Evolutionary conservation across 345 rosid species (phyloP).

Genomic region (Populus nigra): DNA sequence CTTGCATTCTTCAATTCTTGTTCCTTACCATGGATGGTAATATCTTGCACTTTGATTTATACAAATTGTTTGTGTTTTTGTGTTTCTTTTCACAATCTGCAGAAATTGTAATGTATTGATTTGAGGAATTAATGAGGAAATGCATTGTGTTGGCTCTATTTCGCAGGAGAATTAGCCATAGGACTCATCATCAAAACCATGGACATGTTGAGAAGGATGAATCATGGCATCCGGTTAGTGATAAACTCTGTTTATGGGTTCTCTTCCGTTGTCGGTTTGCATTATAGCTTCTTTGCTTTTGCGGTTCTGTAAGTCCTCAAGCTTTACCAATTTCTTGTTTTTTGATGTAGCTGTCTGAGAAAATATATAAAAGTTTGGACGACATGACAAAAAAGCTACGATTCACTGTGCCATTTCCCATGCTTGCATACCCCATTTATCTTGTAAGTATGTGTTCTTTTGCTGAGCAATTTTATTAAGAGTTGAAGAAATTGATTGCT

Average conservation of each 20-base stretch:
- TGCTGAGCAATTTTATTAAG: not conserved
- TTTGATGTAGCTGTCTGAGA: constrained; percentile 61
- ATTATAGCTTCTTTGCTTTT: not conserved
- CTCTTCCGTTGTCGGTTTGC: not conserved
- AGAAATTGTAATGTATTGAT: not conserved
- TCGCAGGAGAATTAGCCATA: constrained; percentile 87
- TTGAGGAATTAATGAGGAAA: not conserved
- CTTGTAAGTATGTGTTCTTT: constrained; percentile 44
- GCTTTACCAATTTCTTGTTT: not conserved
- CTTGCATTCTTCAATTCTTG: constrained; percentile 86
- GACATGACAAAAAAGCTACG: constrained; percentile 44
- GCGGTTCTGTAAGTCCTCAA: not conserved
- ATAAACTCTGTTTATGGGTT: not conserved
- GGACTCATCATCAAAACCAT: constrained; percentile 92
- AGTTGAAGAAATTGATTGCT: not conserved
- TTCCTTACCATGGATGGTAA: constrained; percentile 93
- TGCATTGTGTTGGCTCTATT: not conserved
- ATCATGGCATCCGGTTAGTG: constrained; percentile 82
- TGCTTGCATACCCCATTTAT: constrained; percentile 87
- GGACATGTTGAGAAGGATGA: constrained; percentile 93
- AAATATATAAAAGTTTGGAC: constrained; percentile 57
- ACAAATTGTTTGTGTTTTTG: not conserved
- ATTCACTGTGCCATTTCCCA: constrained; percentile 75
- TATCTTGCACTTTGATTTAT: not conserved
- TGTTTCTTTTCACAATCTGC: not conserved